A percentile compares a stretch with the other conserved stretches of the same genome.
Conservation (phyloP, 768 basidiomycete genomes). For the Scleroderma bovista region DNA sequence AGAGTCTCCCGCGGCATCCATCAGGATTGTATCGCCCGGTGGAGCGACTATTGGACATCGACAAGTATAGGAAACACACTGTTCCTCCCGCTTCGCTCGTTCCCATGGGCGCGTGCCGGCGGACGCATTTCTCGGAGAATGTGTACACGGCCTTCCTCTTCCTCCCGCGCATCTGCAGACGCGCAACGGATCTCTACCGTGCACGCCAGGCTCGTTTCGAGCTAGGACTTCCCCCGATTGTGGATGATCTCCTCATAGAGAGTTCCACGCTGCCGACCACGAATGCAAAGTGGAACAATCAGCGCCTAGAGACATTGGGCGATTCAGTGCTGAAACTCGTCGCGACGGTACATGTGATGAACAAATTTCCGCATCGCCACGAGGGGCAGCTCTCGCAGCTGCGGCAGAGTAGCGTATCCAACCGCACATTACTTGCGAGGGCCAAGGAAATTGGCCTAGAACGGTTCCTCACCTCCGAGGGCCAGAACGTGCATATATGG, state of each 20-base stretch:
- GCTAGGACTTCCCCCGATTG: constrained; percentile 58
- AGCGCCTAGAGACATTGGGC: constrained; percentile 82
- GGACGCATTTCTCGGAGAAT: constrained; percentile 47
- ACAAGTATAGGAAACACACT: constrained; percentile 20
- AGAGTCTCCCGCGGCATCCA: constrained; percentile 37
- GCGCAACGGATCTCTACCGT: constrained; percentile 61
- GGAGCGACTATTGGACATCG: constrained; percentile 18
- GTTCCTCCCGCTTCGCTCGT: constrained; percentile 29
- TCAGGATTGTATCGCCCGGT: constrained; percentile 35
- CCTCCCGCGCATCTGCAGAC: constrained; percentile 63
- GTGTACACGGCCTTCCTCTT: constrained; percentile 49
- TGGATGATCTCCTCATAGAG: constrained; percentile 55
- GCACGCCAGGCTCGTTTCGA: constrained; percentile 44
- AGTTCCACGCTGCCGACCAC: constrained; percentile 73
- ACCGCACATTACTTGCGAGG: constrained; percentile 61
- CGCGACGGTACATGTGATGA: constrained; percentile 71
- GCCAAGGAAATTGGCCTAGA: constrained; percentile 63
- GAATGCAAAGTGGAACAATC: constrained; percentile 65
- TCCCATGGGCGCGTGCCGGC: constrained; percentile 45
- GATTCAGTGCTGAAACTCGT: constrained; percentile 78
- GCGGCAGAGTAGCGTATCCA: constrained; percentile 61
- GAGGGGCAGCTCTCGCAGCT: constrained; percentile 77
- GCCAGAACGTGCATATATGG: constrained; percentile 51
- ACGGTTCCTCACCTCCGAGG: constrained; percentile 57
- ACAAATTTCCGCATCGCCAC: constrained; percentile 68